Evolutionary conservation across 1,284 basidiomycete genomes (phyloP).

Genomic region (Afroboletus lepidellus): DNA sequence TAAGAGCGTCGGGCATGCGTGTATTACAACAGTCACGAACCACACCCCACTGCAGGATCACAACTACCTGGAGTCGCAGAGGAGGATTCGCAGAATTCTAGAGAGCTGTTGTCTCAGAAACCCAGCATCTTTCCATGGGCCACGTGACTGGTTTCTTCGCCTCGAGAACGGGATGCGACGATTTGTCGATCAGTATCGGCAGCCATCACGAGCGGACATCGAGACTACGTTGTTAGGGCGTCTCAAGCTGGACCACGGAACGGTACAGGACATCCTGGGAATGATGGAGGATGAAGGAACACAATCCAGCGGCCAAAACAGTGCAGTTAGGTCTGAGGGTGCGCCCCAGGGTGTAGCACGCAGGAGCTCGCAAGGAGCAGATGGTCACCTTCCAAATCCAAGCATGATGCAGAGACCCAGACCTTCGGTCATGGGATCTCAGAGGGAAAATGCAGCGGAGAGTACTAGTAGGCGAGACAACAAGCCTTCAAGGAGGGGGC

Average conservation of each 20-base stretch:
- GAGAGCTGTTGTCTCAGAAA: neutral
- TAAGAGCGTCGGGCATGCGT: too few species aligned
- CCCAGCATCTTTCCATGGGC: neutral
- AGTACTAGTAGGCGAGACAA: neutral
- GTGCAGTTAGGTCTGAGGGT: too few species aligned
- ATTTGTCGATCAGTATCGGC: neutral
- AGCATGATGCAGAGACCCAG: neutral
- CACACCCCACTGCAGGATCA: neutral
- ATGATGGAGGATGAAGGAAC: neutral
- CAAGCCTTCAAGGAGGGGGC: neutral
- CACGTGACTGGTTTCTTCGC: neutral
- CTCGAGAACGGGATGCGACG: neutral
- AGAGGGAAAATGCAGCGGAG: neutral
- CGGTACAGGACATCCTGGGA: neutral
- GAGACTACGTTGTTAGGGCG: neutral
- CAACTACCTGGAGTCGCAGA: slow-evolving; percentile 2
- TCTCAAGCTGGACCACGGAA: neutral
- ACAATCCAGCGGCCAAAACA: neutral
- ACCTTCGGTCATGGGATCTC: neutral
- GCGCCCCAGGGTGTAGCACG: neutral
- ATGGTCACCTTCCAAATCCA: neutral
- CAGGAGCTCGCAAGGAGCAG: neutral
- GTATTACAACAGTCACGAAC: neutral
- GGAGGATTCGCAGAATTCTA: slow-evolving; percentile 2
- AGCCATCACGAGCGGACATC: neutral